A percentile compares a stretch with the other conserved stretches of the same genome.
Evolutionary conservation across 1,284 basidiomycete species (phyloP).

Genomic region (Coniferiporia sulphurascens): DNA sequence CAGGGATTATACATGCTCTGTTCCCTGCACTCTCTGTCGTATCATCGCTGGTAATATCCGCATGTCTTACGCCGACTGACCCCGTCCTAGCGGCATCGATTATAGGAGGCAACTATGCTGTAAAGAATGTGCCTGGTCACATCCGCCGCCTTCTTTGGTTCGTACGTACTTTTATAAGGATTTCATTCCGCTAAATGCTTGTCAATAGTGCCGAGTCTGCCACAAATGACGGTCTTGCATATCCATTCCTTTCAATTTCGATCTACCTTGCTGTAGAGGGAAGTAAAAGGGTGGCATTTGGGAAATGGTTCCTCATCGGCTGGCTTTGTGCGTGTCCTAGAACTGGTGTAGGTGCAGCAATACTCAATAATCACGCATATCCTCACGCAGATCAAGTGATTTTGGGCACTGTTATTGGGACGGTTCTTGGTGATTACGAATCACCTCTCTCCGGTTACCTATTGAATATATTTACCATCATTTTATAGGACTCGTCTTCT

Average conservation of each 20-base stretch:
- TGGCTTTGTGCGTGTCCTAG: constrained; percentile 57
- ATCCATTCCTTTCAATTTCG: constrained; percentile 87
- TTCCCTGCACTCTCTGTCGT: constrained; percentile 69
- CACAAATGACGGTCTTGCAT: constrained; percentile 83
- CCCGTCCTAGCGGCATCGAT: constrained; percentile 52
- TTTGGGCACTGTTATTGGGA: constrained; percentile 74
- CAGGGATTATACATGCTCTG: constrained; percentile 57
- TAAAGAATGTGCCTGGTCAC: constrained; percentile 81
- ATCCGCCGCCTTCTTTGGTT: constrained; percentile 66
- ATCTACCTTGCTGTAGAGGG: constrained; percentile 80
- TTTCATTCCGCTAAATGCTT: not conserved
- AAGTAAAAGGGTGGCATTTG: constrained; percentile 61
- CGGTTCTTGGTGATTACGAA: constrained; percentile 52
- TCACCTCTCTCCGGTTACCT: not conserved
- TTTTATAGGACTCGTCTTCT: constrained; percentile 58
- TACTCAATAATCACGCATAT: not conserved
- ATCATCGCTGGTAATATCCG: constrained; percentile 80
- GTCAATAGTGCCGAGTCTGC: constrained; percentile 78
- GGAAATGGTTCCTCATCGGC: constrained; percentile 77
- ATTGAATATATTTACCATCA: not conserved
- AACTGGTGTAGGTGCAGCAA: not conserved
- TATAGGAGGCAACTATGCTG: constrained; percentile 83
- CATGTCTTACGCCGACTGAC: constrained; percentile 92
- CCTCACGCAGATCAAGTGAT: constrained; percentile 72
- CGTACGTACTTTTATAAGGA: not conserved